These are phyloP conservation scores for Chlamydomonas eustigma DNA, from an alignment of 139 green algal species.

Conservation along the genomic window DNA sequence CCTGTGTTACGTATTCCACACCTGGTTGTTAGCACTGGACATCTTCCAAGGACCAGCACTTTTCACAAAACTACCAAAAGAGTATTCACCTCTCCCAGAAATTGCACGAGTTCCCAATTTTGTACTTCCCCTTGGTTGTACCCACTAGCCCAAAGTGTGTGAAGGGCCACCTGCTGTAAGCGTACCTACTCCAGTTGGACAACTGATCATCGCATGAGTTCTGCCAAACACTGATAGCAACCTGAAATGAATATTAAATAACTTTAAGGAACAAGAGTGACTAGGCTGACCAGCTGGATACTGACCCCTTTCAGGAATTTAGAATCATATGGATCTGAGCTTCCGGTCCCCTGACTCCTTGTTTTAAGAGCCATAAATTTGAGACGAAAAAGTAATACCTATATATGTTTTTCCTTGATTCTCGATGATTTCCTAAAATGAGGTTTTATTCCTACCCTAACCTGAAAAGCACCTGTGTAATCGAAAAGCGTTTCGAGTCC, in stretches of 20 bases:
- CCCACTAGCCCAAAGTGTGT: slow-evolving; percentile 18
- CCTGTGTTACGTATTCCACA: no score
- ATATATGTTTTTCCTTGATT: background rate
- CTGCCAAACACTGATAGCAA: slow-evolving; percentile 44
- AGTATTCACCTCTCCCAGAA: slow-evolving; percentile 62
- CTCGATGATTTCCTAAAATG: background rate
- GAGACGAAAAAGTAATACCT: background rate
- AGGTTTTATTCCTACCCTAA: background rate
- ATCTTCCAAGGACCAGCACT: no score
- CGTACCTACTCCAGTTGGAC: slow-evolving; percentile 54
- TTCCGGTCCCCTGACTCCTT: background rate
- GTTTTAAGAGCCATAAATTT: background rate
- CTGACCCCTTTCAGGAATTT: background rate
- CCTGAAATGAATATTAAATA: slow-evolving; percentile 6
- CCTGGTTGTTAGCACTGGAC: no score
- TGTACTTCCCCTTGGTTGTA: slow-evolving; percentile 27
- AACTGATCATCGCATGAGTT: slow-evolving; percentile 41
- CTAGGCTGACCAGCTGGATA: background rate
- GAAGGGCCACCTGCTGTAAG: slow-evolving; percentile 36
- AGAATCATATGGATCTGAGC: background rate
- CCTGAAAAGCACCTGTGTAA: background rate
- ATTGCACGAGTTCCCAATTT: slow-evolving; percentile 44
- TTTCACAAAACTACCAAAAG: background rate
- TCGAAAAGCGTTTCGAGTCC: background rate
- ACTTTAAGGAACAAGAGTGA: background rate